Evolutionary conservation across 306 rosid species (phyloP), one percentile per base, ranked within the genome.

Genomic region (Rubus parviflorus): DNA sequence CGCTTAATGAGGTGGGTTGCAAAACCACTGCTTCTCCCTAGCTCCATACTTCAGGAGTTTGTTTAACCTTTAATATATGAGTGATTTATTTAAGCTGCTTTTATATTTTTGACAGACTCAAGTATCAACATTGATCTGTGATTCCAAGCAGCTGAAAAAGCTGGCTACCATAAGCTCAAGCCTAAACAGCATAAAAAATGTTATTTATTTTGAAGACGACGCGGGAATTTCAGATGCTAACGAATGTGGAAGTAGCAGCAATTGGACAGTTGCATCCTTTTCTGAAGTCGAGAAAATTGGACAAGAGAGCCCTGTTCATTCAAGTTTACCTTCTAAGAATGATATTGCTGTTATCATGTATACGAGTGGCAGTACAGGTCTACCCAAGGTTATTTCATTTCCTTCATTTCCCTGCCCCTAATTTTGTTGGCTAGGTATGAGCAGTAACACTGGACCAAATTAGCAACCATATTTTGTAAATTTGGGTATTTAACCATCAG

Each of bases 341-440:
- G 67, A 63, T 58, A 70, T 86, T 78, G 98, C 93, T 64, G 91
- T 90, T 75, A 70, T 91, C 72, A 94, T 94, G 98, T 94, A 94
- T 67, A 94, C 98, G 62, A 94, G 98, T 84, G 98, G 98, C 60
- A 94, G 98, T 74, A 90, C 97, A 56, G 97, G 96, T 79, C 84
- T 91, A 68, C 98, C 98, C 67, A 94, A 94, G 98, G 97, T 94
- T 30, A 30, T 30, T 30, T 30, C 35, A 30, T 0, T 81, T 61
- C 83, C 77, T 84, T 72, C 74, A 75, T 65, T 49, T 68, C 35
- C 35, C 35, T 30, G 35, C 35, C 35, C 35, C 1, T 30, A 30
- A 30, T 30, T 30, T 30, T 30, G 35, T 1, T 30, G 35, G 1
- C 2, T 30, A 30, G 35, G 35, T 30, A 30, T 30, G 35, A 30